Percentiles rank a stretch among this genome's conserved stretches.
phyloP scores from a whole-genome alignment of 2,329 filamentous ascomycete genomes.

The Sporothrix mexicana region DNA sequence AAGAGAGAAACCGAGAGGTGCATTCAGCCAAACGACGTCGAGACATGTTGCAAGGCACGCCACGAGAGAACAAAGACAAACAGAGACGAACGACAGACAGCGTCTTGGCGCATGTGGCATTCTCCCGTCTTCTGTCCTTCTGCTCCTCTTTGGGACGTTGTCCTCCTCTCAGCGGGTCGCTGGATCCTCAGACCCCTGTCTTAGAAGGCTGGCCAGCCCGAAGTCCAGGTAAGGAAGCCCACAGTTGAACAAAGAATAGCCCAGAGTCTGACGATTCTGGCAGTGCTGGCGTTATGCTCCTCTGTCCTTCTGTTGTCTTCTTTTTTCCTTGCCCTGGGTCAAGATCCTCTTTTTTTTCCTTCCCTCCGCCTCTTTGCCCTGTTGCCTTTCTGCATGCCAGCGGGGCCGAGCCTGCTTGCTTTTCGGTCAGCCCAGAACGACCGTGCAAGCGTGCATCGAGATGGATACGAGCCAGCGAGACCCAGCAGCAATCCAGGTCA shows the following conservation, averaged over 20 bases:
- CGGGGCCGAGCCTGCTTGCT: constrained; percentile 8
- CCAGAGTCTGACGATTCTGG: not conserved
- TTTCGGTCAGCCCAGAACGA: constrained; percentile 15
- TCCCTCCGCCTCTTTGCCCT: constrained; percentile 9
- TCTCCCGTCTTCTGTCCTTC: not conserved
- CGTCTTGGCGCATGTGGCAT: constrained; percentile 19
- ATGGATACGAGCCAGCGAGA: constrained; percentile 6
- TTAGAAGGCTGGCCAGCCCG: constrained; percentile 8
- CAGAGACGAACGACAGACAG: constrained; percentile 16
- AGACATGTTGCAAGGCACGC: not conserved
- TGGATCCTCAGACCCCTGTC: constrained; percentile 9
- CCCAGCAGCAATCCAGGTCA: not conserved
- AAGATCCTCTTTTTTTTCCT: not conserved
- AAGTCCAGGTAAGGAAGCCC: not conserved
- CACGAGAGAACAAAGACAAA: constrained; percentile 3
- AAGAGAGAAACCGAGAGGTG: not conserved
- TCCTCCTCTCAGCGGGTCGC: not conserved
- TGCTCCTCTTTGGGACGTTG: not conserved
- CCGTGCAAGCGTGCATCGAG: constrained; percentile 10
- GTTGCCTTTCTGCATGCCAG: constrained; percentile 22
- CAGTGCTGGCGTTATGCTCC: not conserved
- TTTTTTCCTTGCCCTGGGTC: not conserved
- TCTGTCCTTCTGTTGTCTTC: not conserved
- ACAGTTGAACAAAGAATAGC: not conserved
- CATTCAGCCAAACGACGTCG: not conserved